Evolutionary conservation across 2,329 filamentous ascomycete species (phyloP).

Genomic region (Trichothecium roseum): DNA sequence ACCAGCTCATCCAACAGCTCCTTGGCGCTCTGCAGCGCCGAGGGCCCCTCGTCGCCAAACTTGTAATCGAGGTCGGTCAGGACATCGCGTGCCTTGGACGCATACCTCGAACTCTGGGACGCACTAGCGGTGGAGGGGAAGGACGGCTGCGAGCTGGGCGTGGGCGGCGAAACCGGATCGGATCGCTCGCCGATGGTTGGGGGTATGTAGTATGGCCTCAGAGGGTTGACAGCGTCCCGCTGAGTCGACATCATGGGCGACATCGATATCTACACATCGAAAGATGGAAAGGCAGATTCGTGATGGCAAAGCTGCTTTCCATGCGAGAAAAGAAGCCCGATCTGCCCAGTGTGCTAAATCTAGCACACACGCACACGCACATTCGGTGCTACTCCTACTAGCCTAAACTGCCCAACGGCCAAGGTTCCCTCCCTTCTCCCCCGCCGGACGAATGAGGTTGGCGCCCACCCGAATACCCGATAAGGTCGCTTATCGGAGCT

Average conservation of each 20-base stretch:
- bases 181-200: constrained; percentile 41
- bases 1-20: constrained; percentile 73
- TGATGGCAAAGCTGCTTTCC: constrained; percentile 4
- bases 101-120: constrained; percentile 22
- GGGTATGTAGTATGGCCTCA: constrained; percentile 61
- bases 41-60: constrained; percentile 64
- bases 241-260: constrained; percentile 30
- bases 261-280: constrained; percentile 15
- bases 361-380: neutral
- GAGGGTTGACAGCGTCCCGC: constrained; percentile 46
- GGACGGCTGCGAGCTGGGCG: constrained; percentile 23
- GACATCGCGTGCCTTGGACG: constrained; percentile 65
- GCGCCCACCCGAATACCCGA: no score
- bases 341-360: neutral
- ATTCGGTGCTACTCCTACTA: no score
- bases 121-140: constrained; percentile 33
- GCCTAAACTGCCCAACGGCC: no score
- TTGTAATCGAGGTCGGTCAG: constrained; percentile 88
- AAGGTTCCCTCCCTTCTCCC: no score
- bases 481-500: neutral
- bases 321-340: no score
- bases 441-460: no score
- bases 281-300: constrained; percentile 9
- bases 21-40: constrained; percentile 62
- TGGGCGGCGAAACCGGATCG: constrained; percentile 24